phyloP scores from a whole-genome alignment of 345 rosid species.

The Trapa bicornis region DNA sequence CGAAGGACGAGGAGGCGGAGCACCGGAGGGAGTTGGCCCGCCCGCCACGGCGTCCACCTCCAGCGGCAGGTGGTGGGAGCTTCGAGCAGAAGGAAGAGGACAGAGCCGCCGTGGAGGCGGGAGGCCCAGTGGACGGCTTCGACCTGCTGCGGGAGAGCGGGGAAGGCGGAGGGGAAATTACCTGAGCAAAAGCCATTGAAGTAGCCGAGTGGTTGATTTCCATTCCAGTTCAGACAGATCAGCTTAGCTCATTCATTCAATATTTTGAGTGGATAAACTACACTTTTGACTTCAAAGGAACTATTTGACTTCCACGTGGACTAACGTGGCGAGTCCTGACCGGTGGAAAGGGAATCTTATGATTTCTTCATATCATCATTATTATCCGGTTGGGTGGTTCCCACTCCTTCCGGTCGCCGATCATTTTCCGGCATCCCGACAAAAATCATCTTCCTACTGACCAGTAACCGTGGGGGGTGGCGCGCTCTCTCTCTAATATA shows the following conservation, averaged over 20 bases:
- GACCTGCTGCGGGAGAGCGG: conserved; percentile 15
- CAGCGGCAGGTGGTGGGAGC: conserved; percentile 6
- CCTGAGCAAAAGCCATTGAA: conserved; percentile 63
- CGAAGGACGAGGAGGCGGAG: conserved; percentile 47
- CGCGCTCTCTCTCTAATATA: no score
- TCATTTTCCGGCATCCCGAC: no score
- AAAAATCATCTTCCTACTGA: no score
- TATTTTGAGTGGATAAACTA: neutral
- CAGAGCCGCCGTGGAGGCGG: conserved; percentile 3
- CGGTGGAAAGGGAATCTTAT: neutral
- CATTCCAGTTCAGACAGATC: neutral
- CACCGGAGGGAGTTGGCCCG: conserved; percentile 18
- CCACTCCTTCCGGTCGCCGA: no score
- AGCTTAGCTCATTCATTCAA: no score
- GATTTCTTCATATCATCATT: no score
- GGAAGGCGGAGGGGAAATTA: conserved; percentile 32
- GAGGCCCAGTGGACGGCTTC: conserved; percentile 25
- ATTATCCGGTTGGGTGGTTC: no score
- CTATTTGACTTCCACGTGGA: conserved; percentile 5
- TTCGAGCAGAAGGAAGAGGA: conserved; percentile 19
- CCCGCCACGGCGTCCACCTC: conserved; percentile 12
- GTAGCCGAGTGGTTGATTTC: neutral
- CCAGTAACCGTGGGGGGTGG: no score
- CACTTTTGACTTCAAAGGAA: no score
- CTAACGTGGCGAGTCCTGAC: neutral